A percentile compares a stretch with the other conserved stretches of the same genome.
Evolutionary conservation across 2,329 filamentous ascomycete genomes (phyloP).

Genomic region (Pyricularia sp.): DNA sequence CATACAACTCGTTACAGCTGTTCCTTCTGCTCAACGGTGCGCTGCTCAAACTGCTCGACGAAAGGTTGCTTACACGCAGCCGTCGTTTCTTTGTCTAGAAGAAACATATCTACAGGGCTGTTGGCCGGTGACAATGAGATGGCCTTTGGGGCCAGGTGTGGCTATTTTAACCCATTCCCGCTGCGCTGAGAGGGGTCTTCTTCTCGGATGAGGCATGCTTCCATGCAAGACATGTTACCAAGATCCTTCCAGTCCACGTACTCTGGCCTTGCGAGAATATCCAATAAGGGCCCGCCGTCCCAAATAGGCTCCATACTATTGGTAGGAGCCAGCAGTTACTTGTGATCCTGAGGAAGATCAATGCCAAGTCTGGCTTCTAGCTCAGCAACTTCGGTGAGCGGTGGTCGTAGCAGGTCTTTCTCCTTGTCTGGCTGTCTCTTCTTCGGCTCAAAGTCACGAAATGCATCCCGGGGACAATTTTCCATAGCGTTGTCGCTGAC

Average conservation of each 20-base stretch:
- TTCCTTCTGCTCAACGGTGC: not conserved
- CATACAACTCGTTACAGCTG: not conserved
- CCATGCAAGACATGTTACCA: not conserved
- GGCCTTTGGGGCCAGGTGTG: not conserved
- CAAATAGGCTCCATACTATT: slow-evolving; percentile 10
- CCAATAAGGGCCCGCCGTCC: slow-evolving; percentile 8
- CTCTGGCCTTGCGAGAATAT: not conserved
- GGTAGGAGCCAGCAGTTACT: slow-evolving; percentile 3
- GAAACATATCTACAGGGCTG: not conserved
- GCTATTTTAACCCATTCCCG: not conserved
- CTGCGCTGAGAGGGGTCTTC: too few species aligned
- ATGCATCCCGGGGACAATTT: not conserved
- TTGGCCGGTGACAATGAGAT: not conserved
- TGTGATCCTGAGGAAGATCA: not conserved
- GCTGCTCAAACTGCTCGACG: not conserved
- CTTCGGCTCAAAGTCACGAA: not conserved
- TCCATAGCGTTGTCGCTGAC: not conserved
- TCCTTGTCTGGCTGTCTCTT: not conserved
- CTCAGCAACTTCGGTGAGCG: not conserved
- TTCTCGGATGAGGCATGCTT: too few species aligned
- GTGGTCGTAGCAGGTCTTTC: not conserved
- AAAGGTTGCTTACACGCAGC: not conserved
- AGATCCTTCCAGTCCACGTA: not conserved
- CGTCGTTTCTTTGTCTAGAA: not conserved
- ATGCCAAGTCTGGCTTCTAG: not conserved